A percentile compares a stretch with the other conserved stretches of the same genome.
Conservation (phyloP, 2,329 filamentous ascomycete genomes). For the Aspergillus awamori region DNA sequence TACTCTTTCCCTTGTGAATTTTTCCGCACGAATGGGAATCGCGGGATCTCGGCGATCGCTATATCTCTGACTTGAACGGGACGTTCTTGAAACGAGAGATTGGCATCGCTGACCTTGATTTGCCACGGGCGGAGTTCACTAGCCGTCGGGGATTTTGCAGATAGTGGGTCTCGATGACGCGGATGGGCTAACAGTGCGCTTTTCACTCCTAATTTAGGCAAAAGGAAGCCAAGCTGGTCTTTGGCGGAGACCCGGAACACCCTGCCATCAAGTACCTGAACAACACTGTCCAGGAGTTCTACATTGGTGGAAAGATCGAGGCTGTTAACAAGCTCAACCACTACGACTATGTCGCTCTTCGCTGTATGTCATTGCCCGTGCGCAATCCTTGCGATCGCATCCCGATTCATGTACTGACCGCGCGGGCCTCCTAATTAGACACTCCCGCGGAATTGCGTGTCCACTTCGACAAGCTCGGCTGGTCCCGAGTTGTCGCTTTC, state of each 20-base stretch:
- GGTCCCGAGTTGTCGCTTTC: conserved; percentile 97
- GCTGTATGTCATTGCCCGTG: conserved; percentile 64
- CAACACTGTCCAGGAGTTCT: conserved; percentile 79
- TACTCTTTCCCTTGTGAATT: not conserved
- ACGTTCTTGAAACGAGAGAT: not conserved
- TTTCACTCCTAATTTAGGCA: conserved; percentile 55
- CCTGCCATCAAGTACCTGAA: conserved; percentile 90
- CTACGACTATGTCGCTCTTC: conserved; percentile 97
- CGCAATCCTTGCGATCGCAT: not conserved
- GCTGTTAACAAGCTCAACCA: conserved; percentile 94
- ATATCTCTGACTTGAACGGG: conserved; percentile 7
- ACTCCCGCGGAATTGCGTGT: conserved; percentile 91
- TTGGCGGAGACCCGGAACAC: conserved; percentile 88
- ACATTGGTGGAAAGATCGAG: conserved; percentile 94
- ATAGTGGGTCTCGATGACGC: conserved; percentile 33
- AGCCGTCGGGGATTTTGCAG: conserved; percentile 5
- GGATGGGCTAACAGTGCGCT: conserved; percentile 22
- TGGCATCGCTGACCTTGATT: conserved; percentile 4
- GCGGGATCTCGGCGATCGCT: not conserved
- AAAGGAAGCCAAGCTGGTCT: conserved; percentile 90
- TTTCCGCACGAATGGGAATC: not conserved
- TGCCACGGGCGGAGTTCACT: conserved; percentile 5
- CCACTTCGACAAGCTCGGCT: conserved; percentile 99
- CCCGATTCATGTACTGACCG: conserved; percentile 13
- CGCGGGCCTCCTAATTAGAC: conserved; percentile 54